Evolutionary conservation across 2,329 filamentous ascomycete genomes (phyloP), one percentile per base, ranked within the genome.

Genomic region (Alternaria metachromatica): DNA sequence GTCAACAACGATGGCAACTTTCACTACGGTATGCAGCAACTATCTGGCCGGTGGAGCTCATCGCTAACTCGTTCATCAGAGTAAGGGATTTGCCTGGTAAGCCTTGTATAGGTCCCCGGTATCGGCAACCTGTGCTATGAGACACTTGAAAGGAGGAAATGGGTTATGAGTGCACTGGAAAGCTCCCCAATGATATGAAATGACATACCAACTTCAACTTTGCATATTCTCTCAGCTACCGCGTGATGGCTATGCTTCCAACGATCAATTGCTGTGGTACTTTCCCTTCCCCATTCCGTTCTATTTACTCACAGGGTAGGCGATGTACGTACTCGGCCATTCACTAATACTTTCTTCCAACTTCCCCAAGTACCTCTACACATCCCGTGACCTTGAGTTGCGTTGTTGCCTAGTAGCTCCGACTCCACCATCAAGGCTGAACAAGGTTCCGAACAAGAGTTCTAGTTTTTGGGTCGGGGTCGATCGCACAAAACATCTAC

Each of bases 1-100:
- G 76, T 77, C 62, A 89, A 89, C 77, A 69, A 84, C 20, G 73
- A 86, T 68, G 87, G 87, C 62, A 26, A 70, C 20, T 74, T 74
- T 41, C 46, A 43, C 21, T 74, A 64, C 62, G 65, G 70, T 72
- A 62, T 43, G 63, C 62, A 25, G 11, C 5, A 8, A 11, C 20
- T 6, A 6, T 20, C 15, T 20, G 11, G 28, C 10, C 26, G 3
- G 18, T 13, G 10, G 48, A 4, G 37, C 2, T 18, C 2, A 3
- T n/a, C 18, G 23, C 53, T 64, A 13, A 64, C 28, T 9, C 1
- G 12, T n/a, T 7, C 4, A 28, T 8, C 25, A 64, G 62, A 43
- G 15, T 64, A 57, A 54, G 37, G 20, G 30, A 21, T 37, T 18
- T 33, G 6, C 9, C 49, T 15, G 20, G 33, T 41, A 11, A 25